Evolutionary conservation across 2,329 filamentous ascomycete genomes (phyloP).

Genomic region (Colletotrichum agaves): DNA sequence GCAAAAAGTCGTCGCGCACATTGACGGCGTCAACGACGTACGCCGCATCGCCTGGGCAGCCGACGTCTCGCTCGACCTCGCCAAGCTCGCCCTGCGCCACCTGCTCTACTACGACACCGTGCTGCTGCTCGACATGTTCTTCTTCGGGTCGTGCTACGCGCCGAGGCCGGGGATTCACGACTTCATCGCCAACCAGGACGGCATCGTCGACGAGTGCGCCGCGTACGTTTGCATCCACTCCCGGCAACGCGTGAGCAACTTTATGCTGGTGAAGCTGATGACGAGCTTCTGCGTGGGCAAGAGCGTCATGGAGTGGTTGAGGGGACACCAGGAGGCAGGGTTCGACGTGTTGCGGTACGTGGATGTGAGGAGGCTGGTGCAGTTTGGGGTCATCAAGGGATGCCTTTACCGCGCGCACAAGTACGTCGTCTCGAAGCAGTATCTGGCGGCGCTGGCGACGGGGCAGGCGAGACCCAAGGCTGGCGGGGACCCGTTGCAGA

Average conservation of each 20-base stretch:
- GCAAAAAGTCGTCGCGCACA: conserved; percentile 81
- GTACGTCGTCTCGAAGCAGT: conserved; percentile 79
- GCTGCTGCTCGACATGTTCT: conserved; percentile 92
- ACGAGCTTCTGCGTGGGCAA: conserved; percentile 84
- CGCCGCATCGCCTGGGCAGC: conserved; percentile 86
- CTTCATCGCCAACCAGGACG: conserved; percentile 79
- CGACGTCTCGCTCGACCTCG: conserved; percentile 87
- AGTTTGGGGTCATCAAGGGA: conserved; percentile 96
- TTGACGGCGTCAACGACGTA: conserved; percentile 92
- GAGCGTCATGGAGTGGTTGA: conserved; percentile 88
- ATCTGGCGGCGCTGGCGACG: conserved; percentile 65
- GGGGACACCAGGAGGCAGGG: conserved; percentile 74
- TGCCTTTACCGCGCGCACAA: conserved; percentile 94
- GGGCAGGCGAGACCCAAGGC: conserved; percentile 57
- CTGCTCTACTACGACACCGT: conserved; percentile 94
- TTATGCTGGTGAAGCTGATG: conserved; percentile 84
- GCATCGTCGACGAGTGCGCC: conserved; percentile 86
- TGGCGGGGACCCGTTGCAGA: conserved; percentile 65
- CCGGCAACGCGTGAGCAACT: conserved; percentile 61
- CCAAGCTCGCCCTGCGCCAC: conserved; percentile 87
- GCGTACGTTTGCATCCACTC: conserved; percentile 76
- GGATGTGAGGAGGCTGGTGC: conserved; percentile 90
- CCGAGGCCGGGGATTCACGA: conserved; percentile 79
- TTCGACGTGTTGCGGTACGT: conserved; percentile 77
- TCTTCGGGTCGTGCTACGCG: conserved; percentile 92